Conservation (phyloP, 1,284 basidiomycete genomes). For the Thelephora terrestris region DNA sequence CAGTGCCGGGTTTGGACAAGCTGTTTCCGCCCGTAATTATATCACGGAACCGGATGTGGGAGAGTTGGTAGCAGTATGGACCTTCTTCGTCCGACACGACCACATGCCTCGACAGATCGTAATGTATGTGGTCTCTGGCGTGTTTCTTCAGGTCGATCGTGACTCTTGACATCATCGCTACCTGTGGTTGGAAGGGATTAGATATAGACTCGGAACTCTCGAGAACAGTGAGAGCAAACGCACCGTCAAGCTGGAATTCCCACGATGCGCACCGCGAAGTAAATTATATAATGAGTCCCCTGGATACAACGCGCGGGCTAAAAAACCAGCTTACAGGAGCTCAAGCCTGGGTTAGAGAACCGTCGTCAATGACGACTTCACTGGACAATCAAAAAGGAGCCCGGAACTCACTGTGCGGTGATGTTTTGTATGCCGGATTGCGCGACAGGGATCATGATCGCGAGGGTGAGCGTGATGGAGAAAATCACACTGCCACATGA, state of each 20-base stretch:
- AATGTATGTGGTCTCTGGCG: conserved; percentile 3
- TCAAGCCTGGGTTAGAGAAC: conserved; percentile 28
- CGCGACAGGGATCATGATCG: conserved; percentile 39
- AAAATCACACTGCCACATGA: conserved; percentile 36
- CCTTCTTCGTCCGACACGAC: no score
- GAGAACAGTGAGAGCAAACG: no score
- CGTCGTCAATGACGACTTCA: conserved; percentile 1
- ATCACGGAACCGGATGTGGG: no score
- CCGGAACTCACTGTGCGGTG: conserved; percentile 38
- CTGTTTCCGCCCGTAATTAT: no score
- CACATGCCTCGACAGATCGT: no score
- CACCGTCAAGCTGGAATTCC: no score
- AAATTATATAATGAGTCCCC: no score
- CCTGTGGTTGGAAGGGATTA: conserved; percentile 11
- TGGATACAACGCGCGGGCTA: no score
- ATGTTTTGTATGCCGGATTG: conserved; percentile 37
- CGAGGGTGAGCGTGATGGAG: conserved; percentile 37
- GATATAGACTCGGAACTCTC: no score
- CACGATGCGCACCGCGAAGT: no score
- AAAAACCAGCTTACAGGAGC: conserved; percentile 31
- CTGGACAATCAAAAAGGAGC: neutral
- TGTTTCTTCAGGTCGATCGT: conserved; percentile 33
- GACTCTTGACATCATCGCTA: conserved; percentile 45
- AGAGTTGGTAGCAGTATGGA: no score
- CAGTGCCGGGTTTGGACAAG: no score